A percentile compares a stretch with the other conserved stretches of the same genome.
Conservation (phyloP, 2,329 filamentous ascomycete genomes). For the Neonectria faginata region DNA sequence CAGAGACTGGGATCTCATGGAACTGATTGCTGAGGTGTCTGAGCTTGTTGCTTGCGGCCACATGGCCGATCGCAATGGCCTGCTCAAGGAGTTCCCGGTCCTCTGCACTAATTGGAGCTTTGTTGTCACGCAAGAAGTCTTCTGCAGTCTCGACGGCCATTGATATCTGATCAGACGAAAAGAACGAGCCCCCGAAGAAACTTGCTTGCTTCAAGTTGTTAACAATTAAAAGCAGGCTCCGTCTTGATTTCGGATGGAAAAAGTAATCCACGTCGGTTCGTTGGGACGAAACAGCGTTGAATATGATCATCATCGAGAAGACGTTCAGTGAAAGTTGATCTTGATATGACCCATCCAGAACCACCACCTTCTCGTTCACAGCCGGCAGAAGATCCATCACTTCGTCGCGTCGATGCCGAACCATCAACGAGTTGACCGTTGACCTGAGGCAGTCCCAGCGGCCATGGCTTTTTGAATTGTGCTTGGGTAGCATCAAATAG, state of each 20-base stretch:
- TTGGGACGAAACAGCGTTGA: constrained; percentile 91
- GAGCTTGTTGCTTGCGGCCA: constrained; percentile 68
- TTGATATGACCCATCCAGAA: constrained; percentile 84
- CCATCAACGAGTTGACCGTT: constrained; percentile 81
- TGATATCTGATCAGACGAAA: constrained; percentile 70
- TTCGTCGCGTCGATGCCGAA: constrained; percentile 82
- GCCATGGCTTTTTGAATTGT: constrained; percentile 64
- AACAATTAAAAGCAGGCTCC: constrained; percentile 75
- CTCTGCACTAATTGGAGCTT: constrained; percentile 66
- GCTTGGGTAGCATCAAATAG: constrained; percentile 73
- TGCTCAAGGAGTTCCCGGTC: constrained; percentile 72
- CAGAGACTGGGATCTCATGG: constrained; percentile 82
- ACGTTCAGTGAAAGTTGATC: constrained; percentile 86
- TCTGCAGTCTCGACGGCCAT: constrained; percentile 74
- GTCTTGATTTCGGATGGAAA: constrained; percentile 81
- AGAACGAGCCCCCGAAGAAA: constrained; percentile 87
- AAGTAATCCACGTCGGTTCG: constrained; percentile 87
- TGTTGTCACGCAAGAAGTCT: constrained; percentile 73
- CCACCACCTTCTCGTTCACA: constrained; percentile 76
- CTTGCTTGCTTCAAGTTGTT: constrained; percentile 84
- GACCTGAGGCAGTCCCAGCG: constrained; percentile 72
- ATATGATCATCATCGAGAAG: constrained; percentile 85
- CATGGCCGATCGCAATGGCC: constrained; percentile 74
- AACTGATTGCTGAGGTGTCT: constrained; percentile 76
- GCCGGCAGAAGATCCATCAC: constrained; percentile 77